These are phyloP conservation scores for Avena sativa DNA, from an alignment of 176 grass and related monocot species.

Conservation along the genomic window DNA sequence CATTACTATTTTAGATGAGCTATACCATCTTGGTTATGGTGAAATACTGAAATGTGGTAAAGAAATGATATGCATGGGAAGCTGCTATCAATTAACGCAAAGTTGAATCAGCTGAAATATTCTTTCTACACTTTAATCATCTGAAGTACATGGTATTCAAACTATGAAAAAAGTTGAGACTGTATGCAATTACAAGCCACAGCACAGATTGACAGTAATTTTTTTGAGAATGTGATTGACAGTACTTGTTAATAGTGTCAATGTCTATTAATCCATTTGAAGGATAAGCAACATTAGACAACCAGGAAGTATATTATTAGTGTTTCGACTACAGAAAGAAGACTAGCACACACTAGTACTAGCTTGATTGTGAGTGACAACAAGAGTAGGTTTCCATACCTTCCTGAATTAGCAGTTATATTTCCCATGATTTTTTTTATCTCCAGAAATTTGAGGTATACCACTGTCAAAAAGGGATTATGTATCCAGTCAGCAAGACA, in stretches of 20 bases:
- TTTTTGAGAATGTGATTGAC: not conserved
- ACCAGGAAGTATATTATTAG: not conserved
- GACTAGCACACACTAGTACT: not conserved
- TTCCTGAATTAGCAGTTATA: not conserved
- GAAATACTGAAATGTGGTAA: not conserved
- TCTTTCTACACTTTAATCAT: too few relatives aligned
- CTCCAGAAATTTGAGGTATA: not conserved
- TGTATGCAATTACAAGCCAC: not conserved
- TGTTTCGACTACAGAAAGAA: constrained; percentile 1
- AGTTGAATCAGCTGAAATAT: not conserved
- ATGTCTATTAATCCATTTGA: not conserved
- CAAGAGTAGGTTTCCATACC: not conserved
- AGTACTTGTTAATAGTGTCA: not conserved
- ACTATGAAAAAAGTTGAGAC: not conserved
- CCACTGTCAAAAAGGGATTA: constrained; percentile 2
- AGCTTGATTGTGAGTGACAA: not conserved
- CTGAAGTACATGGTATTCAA: too few relatives aligned
- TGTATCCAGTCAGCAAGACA: not conserved
- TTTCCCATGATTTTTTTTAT: not conserved
- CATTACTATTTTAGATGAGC: not conserved
- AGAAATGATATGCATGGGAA: not conserved
- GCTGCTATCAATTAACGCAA: not conserved
- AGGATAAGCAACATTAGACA: not conserved
- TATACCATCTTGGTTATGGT: not conserved
- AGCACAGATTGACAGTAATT: not conserved